A percentile compares a stretch with the other conserved stretches of the same genome.
Evolutionary conservation across 1,284 basidiomycete genomes (phyloP).

Genomic region (Ceratobasidium sp.): DNA sequence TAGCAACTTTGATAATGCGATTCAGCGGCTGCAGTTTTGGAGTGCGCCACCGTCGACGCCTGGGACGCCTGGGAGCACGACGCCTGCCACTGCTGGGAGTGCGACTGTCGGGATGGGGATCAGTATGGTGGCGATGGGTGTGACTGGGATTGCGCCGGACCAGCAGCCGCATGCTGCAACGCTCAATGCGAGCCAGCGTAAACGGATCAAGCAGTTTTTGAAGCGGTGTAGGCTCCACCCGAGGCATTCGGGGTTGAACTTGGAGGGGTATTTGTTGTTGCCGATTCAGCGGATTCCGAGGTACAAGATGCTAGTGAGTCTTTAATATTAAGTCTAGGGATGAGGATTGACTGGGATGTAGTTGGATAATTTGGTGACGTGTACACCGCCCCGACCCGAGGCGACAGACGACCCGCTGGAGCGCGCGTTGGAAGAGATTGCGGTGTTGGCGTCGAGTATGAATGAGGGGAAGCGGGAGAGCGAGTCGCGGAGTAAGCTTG

Average conservation of each 20-base stretch:
- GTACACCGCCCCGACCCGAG: slow-evolving; percentile 81
- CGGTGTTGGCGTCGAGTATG: slow-evolving; percentile 90
- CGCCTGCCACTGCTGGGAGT: slow-evolving; percentile 65
- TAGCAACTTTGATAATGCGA: slow-evolving; percentile 92
- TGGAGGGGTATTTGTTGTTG: slow-evolving; percentile 94
- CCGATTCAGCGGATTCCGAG: slow-evolving; percentile 97
- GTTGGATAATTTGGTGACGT: slow-evolving; percentile 86
- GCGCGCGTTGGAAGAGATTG: slow-evolving; percentile 85
- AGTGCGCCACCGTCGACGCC: slow-evolving; percentile 65
- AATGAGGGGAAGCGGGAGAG: slow-evolving; percentile 96
- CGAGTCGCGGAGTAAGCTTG: slow-evolving; percentile 88
- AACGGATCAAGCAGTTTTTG: slow-evolving; percentile 86
- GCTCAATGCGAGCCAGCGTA: slow-evolving; percentile 80
- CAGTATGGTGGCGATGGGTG: slow-evolving; percentile 64
- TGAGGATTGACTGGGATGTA: slow-evolving; percentile 53
- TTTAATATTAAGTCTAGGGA: not conserved
- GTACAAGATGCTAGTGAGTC: slow-evolving; percentile 87
- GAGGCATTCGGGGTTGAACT: slow-evolving; percentile 93
- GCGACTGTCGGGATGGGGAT: slow-evolving; percentile 74
- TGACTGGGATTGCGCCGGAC: slow-evolving; percentile 58
- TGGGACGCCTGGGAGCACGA: slow-evolving; percentile 52
- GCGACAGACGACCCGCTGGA: slow-evolving; percentile 86
- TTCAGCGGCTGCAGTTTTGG: slow-evolving; percentile 89
- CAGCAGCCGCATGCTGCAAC: slow-evolving; percentile 51
- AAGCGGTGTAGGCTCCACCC: slow-evolving; percentile 89